Evolutionary conservation across 2,329 filamentous ascomycete species (phyloP).

Genomic region (Aspergillus versicolor): DNA sequence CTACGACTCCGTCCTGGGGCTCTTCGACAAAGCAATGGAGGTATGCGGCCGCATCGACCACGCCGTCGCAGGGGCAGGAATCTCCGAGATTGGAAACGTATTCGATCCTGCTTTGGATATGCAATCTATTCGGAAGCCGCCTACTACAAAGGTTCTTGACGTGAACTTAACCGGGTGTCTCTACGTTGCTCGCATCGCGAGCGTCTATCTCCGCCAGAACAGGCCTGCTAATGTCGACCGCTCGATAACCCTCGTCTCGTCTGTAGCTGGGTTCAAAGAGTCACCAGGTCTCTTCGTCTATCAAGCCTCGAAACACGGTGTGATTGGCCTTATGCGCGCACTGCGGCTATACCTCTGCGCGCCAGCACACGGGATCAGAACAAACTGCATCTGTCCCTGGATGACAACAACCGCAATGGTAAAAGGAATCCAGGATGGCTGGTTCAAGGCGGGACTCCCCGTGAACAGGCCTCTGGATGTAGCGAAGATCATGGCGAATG

Average conservation of each 20-base stretch:
- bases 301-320: conserved; percentile 49
- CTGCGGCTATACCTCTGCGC: conserved; percentile 36
- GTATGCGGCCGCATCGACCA: conserved; percentile 49
- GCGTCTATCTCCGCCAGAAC: conserved; percentile 49
- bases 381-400: conserved; percentile 48
- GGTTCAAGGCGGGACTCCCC: conserved; percentile 39
- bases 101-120: conserved; percentile 47
- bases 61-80: conserved; percentile 50
- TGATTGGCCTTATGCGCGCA: conserved; percentile 50
- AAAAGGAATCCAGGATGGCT: conserved; percentile 34
- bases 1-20: conserved; percentile 45
- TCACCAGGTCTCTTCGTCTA: conserved; percentile 50
- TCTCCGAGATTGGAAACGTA: conserved; percentile 46
- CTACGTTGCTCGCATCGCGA: conserved; percentile 52
- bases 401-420: conserved; percentile 39
- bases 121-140: conserved; percentile 43
- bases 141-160: conserved; percentile 42
- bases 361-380: conserved; percentile 39
- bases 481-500: conserved; percentile 37
- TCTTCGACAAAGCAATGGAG: conserved; percentile 49
- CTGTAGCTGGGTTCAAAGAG: conserved; percentile 50
- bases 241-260: conserved; percentile 46
- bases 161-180: conserved; percentile 50
- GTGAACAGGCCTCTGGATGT: conserved; percentile 42
- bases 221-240: conserved; percentile 31